Conservation (phyloP, 768 basidiomycete species). For the Suillus discolor region DNA sequence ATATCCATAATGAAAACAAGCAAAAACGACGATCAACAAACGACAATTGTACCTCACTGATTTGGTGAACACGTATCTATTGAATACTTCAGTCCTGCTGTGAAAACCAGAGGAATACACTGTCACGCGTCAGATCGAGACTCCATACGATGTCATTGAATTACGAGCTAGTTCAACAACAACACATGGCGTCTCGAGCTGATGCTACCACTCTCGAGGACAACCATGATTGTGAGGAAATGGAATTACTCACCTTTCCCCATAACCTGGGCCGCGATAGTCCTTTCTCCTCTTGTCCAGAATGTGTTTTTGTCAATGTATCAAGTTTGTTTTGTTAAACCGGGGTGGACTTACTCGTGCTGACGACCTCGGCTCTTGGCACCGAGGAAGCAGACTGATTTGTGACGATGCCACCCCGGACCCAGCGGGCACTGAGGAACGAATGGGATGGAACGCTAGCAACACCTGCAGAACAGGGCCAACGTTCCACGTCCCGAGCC, state of each 20-base stretch:
- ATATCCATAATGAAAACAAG: too few relatives aligned
- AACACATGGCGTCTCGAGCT: neutral
- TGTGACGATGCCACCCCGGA: neutral
- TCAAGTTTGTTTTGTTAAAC: neutral
- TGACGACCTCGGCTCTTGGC: neutral
- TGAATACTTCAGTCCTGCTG: too few relatives aligned
- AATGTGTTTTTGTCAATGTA: too few relatives aligned
- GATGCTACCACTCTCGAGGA: neutral
- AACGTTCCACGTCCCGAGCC: neutral
- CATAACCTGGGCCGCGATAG: neutral
- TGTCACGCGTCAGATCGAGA: neutral
- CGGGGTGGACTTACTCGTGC: neutral
- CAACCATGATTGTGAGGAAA: neutral
- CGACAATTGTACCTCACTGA: too few relatives aligned
- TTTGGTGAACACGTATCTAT: too few relatives aligned
- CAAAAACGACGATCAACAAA: too few relatives aligned
- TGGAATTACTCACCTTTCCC: neutral
- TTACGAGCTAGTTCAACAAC: neutral
- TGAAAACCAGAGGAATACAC: too few relatives aligned
- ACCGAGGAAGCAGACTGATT: conserved; percentile 1
- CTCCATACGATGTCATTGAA: neutral
- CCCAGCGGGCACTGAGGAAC: neutral
- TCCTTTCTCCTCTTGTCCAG: neutral
- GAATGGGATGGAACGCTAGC: neutral
- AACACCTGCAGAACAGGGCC: neutral